Base-by-base conservation (phyloP, 441 rosid genomes). In the Biscutella auriculata region DNA sequence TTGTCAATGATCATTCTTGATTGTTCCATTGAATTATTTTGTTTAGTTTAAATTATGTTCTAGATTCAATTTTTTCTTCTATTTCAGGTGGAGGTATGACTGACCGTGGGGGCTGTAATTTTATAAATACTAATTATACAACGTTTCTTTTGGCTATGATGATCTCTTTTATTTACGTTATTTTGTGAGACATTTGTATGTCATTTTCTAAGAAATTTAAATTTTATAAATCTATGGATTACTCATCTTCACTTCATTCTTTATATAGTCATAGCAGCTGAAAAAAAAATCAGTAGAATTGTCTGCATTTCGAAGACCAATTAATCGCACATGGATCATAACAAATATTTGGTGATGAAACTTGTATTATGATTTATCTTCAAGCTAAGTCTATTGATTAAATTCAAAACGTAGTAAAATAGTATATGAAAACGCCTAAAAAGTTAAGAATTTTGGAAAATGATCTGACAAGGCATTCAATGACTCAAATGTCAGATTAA, bases 31-130 rank as follows among this genome's bases (percentile, higher is more conserved):
- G 14, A 9, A 11, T 5, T 26, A 2, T 17, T 58, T 37, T 16
- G 4, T 17, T 36, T 19, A 1, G 8, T 28, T 23, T 13, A 2
- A 28, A 8, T 36, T 16, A 36, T 13, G 32, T 36, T 26, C 13
- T 0, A n/a, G 3, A 5, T 12, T 6, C 4, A 25, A 23, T 2
- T 32, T 14, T 26, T 8, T 43, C 2, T 23, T 58, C 2, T 14
- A 16, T 17, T n/a, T 5, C 23, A 62, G 73, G 68, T 55, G 67
- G 67, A 67, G 61, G 56, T 14, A 29, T 34, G 54, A 43, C 54
- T 26, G 9, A 68, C 19, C 19, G 3, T 39, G 63, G 63, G 26
- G 57, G 63, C 5, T 41, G 53, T 32, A 49, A 13, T 39, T 14
- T 29, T 62, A 42, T 3, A 2, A 39, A 27, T 4, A 5, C 10